phyloP scores from a whole-genome alignment of 768 basidiomycete genomes.

The Sporobolomyces pararoseus region DNA sequence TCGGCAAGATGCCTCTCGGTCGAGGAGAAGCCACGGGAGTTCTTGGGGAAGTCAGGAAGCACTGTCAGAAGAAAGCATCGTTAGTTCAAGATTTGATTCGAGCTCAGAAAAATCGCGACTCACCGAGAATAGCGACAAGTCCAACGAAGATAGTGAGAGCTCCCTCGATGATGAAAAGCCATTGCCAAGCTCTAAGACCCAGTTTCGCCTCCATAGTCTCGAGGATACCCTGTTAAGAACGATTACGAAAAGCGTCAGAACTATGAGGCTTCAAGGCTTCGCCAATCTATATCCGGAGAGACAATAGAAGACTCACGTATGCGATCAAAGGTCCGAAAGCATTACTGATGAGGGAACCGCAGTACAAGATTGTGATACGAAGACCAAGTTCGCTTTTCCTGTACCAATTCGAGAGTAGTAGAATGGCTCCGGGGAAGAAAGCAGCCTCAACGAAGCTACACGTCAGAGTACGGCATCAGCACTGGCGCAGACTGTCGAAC shows the following conservation, averaged over 20 bases:
- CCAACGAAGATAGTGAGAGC: conserved; percentile 55
- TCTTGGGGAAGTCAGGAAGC: conserved; percentile 65
- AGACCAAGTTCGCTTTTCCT: conserved; percentile 66
- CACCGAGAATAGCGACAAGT: conserved; percentile 53
- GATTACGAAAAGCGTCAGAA: too few species aligned
- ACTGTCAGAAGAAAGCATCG: conserved; percentile 48
- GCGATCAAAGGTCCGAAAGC: conserved; percentile 77
- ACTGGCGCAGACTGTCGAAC: neutral
- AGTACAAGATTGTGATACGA: conserved; percentile 58
- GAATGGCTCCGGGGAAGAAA: conserved; percentile 49
- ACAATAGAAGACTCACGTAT: too few species aligned
- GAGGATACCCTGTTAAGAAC: conserved; percentile 54
- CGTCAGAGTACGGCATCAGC: too few species aligned
- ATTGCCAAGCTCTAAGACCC: conserved; percentile 66
- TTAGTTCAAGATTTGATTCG: neutral
- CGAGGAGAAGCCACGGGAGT: conserved; percentile 43
- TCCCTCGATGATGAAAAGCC: conserved; percentile 44
- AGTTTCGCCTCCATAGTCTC: conserved; percentile 65
- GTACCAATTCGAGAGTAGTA: conserved; percentile 69
- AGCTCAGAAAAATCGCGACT: too few species aligned
- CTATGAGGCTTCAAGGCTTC: too few species aligned
- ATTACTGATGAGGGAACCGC: conserved; percentile 72
- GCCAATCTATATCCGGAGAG: too few species aligned
- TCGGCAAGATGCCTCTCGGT: conserved; percentile 47
- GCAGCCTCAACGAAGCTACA: conserved; percentile 56